Base-by-base conservation (phyloP, 345 rosid species). In the Stellera chamaejasme region DNA sequence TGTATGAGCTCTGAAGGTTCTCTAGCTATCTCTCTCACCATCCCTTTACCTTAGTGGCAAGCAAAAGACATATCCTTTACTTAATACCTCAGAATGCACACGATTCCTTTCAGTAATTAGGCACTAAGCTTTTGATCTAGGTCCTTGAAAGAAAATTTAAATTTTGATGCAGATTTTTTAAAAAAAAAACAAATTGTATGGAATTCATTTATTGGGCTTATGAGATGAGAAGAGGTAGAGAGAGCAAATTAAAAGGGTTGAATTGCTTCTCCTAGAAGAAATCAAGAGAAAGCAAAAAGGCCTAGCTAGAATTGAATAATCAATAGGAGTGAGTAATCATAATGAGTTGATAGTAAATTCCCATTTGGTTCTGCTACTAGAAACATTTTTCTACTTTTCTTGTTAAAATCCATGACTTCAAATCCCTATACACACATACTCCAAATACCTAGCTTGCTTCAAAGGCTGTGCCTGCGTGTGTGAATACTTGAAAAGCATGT, bases 1-100 rank as follows among this genome's bases (percentile, higher is more conserved):
- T 19, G 23, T 19, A 19, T 54, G 42, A 63, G 41, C 32, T 58
- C 41, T 63, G 62, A 48, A 57, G 55, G 56, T 64, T 69, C 64
- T 60, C 60, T 55, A 42, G 56, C 55, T 19, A 19, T 19, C 23
- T 19, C 1, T 52, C 62, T 54, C 54, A 54, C 60, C 60, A 43
- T 52, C 54, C 50, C 77, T 72, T 80, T 75, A 63, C 72, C 69
- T n/a, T 49, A 70, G 62, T 68, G 76, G 70, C 66, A 72, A 75
- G 67, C 72, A 75, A 77, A 77, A 68, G 69, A 71, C 36, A 66
- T 66, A 68, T 65, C 67, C 77, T 65, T 74, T 69, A 50, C 68
- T 67, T 72, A 63, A 71, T 61, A 69, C 48, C 25, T 39, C 65
- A 56, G 52, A 68, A 62, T 52, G 56, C 32, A 49, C 46, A 60